phyloP scores from a whole-genome alignment of 257 asterid genomes.

The Agastache rugosa region DNA sequence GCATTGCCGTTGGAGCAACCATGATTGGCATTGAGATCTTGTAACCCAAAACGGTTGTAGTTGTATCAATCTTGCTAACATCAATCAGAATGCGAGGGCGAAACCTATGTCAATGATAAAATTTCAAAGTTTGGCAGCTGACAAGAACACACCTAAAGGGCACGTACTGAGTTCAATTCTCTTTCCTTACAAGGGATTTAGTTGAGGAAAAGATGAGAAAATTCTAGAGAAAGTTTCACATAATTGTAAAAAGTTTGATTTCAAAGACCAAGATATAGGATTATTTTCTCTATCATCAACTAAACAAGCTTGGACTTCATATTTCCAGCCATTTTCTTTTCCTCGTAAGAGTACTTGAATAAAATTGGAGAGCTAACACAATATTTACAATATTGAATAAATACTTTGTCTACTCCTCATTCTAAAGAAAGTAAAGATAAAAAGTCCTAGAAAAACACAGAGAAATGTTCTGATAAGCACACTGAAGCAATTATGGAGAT shows the following conservation, averaged over 20 bases:
- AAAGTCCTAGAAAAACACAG: background rate
- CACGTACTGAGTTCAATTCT: background rate
- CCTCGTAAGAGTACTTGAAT: slow-evolving; percentile 1
- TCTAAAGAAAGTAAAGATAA: background rate
- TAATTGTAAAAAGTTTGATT: background rate
- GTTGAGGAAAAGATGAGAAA: background rate
- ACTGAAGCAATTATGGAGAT: slow-evolving; percentile 5
- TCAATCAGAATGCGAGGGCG: slow-evolving; percentile 87
- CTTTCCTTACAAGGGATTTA: background rate
- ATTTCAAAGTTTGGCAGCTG: background rate
- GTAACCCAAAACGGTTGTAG: slow-evolving; percentile 63
- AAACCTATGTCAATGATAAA: slow-evolving; percentile 50
- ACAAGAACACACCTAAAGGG: background rate
- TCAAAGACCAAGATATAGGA: background rate
- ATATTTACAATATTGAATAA: background rate
- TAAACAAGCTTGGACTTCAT: background rate
- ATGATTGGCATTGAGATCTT: slow-evolving; percentile 87
- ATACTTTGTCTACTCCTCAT: background rate
- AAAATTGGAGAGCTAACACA: background rate
- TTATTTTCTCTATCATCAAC: background rate
- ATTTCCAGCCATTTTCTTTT: background rate
- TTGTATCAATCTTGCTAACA: slow-evolving; percentile 70
- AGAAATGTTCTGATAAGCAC: background rate
- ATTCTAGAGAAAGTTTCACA: background rate
- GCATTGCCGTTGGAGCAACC: slow-evolving; percentile 96